Base-by-base conservation (phyloP, 768 basidiomycete species). In the Rhizopogon roseolus region DNA sequence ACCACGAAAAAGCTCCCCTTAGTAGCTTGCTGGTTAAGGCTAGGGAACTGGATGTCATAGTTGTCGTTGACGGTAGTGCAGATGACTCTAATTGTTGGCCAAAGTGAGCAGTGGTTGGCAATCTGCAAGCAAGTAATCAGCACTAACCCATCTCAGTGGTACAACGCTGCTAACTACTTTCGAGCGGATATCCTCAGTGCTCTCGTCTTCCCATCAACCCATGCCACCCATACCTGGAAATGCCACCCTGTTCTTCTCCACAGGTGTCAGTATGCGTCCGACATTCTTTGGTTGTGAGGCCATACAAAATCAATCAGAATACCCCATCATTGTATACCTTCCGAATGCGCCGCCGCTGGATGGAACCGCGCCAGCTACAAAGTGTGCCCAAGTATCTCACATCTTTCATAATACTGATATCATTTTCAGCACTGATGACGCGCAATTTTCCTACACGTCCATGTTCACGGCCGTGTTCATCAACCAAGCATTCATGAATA, bases 251-350 rank as follows among this genome's bases (percentile, higher is more conserved):
- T 90, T 88, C 65, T 62, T 85, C 36, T 65, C 70, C 1, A 78
- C 77, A 5, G 86, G 87, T 36, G 76, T 89, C 1, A 88, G 84
- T 61, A 71, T 70, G 42, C 80, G 85, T 27, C 81, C 88, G 2
- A 87, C 86, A 0, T 90, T 93, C 72, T 92, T 90, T 70, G 91
- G 90, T 3, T 92, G 90, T 63, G 70, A 86, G 60, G 79, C 83
- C 14, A 63, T 51, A 3, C 64, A 76, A 43, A 66, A 27, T 4
- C 77, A 83, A 13, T 68, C 80, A 1, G 79, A 81, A 53, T 86
- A 77, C 57, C 89, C 89, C 0, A 58, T 92, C 17, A 68, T 92
- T 39, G 78, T 92, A 41, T 90, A 88, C 61, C 72, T 92, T 6
- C 90, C 91, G 6, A 89, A 86, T 64, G 77, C 87, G 29, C 87